These are phyloP conservation scores for Chaetomidium leptoderma DNA, from an alignment of 495 filamentous ascomycete species.

Conservation along the genomic window DNA sequence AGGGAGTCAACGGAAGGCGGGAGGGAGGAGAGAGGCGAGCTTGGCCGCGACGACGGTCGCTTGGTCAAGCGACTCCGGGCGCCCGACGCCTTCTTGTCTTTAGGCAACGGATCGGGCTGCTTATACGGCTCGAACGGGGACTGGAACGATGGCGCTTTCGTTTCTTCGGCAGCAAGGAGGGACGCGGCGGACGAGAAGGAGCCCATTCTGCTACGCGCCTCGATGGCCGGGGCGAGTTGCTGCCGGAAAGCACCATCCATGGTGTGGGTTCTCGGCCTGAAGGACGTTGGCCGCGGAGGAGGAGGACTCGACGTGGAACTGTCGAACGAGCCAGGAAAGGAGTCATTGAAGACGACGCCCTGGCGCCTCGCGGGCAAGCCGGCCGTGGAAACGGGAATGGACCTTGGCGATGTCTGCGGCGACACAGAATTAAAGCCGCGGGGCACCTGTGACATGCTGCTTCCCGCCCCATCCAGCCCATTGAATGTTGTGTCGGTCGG, in stretches of 20 bases:
- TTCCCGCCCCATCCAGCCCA: conserved; percentile 22
- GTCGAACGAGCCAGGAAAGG: conserved; percentile 41
- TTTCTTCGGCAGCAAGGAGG: conserved; percentile 39
- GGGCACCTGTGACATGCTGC: conserved; percentile 26
- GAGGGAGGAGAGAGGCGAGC: conserved; percentile 44
- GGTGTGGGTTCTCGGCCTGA: conserved; percentile 50
- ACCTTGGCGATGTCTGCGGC: conserved; percentile 43
- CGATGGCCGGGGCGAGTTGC: conserved; percentile 34
- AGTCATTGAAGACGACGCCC: conserved; percentile 51
- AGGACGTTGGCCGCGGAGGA: conserved; percentile 33
- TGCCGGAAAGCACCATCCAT: conserved; percentile 49
- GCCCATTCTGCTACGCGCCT: conserved; percentile 48
- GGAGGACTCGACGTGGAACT: conserved; percentile 37
- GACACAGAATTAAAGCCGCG: conserved; percentile 34
- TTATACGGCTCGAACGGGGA: conserved; percentile 40
- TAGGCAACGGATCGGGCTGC: conserved; percentile 33
- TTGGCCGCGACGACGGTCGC: conserved; percentile 45
- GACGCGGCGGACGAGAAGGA: conserved; percentile 52
- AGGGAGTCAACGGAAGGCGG: conserved; percentile 52
- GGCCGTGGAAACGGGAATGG: conserved; percentile 31
- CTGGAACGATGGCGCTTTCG: conserved; percentile 30
- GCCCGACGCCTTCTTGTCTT: conserved; percentile 40
- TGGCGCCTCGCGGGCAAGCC: conserved; percentile 37
- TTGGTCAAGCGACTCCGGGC: conserved; percentile 45
- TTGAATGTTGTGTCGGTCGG: conserved; percentile 32